Evolutionary conservation across 108 stramenopile species (phyloP).

Genomic region (Aureococcus anophagefferens): DNA sequence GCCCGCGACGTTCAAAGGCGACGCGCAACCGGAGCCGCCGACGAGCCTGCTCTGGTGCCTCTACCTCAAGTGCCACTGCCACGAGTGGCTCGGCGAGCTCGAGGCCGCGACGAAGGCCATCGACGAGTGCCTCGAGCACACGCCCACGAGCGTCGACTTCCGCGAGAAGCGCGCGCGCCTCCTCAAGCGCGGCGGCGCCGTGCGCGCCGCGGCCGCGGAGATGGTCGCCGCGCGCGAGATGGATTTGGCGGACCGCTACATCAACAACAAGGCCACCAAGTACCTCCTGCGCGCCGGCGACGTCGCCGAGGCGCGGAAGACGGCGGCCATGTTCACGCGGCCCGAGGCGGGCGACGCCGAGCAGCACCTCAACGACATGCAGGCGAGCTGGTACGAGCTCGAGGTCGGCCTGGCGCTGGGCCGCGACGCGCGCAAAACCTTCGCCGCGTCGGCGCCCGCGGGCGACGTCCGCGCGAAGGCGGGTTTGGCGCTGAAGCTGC

Average conservation of each 20-base stretch:
- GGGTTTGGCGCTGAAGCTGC: conserved; percentile 53
- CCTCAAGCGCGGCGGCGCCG: conserved; percentile 71
- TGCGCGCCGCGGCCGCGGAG: conserved; percentile 68
- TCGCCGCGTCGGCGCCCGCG: background rate
- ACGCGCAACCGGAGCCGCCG: conserved; percentile 45
- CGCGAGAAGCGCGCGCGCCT: conserved; percentile 73
- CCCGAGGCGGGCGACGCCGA: conserved; percentile 83
- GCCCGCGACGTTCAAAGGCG: background rate
- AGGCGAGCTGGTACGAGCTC: conserved; percentile 94
- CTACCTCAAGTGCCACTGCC: conserved; percentile 68
- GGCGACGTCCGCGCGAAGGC: background rate
- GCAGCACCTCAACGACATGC: conserved; percentile 89
- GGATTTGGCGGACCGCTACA: conserved; percentile 90
- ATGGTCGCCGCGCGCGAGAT: conserved; percentile 75
- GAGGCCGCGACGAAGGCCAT: conserved; percentile 54
- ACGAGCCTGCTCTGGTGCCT: conserved; percentile 70
- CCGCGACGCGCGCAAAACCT: background rate
- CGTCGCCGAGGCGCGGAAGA: conserved; percentile 61
- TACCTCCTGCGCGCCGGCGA: conserved; percentile 80
- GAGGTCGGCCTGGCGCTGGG: conserved; percentile 63
- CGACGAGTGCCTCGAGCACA: conserved; percentile 77
- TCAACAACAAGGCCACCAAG: conserved; percentile 94
- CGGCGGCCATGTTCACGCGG: conserved; percentile 68
- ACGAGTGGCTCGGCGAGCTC: conserved; percentile 67
- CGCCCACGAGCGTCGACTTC: conserved; percentile 81